Percentiles rank a stretch among this genome's conserved stretches.
These are phyloP conservation scores for Calamus simplicifolius DNA, from an alignment of 176 grass and related monocot species.

Conservation along the genomic window DNA sequence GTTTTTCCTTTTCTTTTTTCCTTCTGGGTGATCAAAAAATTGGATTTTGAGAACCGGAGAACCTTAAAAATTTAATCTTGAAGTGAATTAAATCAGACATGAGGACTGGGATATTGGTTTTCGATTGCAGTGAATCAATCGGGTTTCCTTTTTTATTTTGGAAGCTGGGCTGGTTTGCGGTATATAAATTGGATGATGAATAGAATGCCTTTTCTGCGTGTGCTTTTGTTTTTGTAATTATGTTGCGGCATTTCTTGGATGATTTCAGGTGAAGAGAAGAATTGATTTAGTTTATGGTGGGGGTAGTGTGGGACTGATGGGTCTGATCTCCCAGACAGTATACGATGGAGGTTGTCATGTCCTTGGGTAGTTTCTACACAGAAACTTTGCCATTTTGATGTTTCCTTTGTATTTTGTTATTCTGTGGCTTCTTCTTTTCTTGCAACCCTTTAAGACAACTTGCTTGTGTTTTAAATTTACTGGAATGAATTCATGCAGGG, in stretches of 20 bases:
- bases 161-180: no score
- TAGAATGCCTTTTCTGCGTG: no score
- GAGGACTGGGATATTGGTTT: not conserved
- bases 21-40: not conserved
- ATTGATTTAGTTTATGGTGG: conserved; percentile 95
- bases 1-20: not conserved
- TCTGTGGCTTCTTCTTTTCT: no score
- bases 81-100: no score
- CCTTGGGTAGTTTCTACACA: conserved; percentile 40
- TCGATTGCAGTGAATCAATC: no score
- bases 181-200: no score
- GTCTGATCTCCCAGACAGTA: conserved; percentile 86
- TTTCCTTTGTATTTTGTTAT: no score
- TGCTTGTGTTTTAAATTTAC: conserved; percentile 5
- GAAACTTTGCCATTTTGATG: no score
- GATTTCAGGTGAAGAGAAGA: conserved; percentile 52
- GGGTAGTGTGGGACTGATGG: conserved; percentile 92
- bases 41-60: not conserved
- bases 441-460: not conserved
- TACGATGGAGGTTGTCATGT: conserved; percentile 73
- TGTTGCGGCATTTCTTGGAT: no score
- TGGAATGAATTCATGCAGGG: conserved; percentile 29
- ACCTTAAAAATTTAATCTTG: not conserved
- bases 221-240: no score
- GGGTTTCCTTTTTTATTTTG: no score